Conservation (phyloP, 805 yeast genomes). For the Candida dendrica region DNA sequence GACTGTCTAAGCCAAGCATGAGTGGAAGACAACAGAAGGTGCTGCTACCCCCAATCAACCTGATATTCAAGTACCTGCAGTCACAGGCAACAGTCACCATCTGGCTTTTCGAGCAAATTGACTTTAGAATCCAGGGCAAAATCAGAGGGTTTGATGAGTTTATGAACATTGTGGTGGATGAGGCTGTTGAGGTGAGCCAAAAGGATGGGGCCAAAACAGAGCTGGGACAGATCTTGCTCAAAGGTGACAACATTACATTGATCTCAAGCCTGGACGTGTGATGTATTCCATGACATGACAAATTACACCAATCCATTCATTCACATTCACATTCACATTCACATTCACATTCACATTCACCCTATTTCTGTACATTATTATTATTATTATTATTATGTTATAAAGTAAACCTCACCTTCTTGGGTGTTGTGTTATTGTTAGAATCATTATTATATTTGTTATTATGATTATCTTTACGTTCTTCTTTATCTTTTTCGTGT, state of each 20-base stretch:
- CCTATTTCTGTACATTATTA: neutral
- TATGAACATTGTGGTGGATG: slow-evolving; percentile 73
- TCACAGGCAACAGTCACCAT: slow-evolving; percentile 72
- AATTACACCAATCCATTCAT: too few relatives aligned
- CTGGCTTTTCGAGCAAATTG: slow-evolving; percentile 86
- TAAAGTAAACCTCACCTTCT: neutral
- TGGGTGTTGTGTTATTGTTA: too few relatives aligned
- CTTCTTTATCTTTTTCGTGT: too few relatives aligned
- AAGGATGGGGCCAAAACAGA: slow-evolving; percentile 42
- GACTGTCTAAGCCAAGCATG: too few relatives aligned
- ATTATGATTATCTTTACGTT: too few relatives aligned
- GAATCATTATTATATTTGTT: too few relatives aligned
- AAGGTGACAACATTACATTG: slow-evolving; percentile 90
- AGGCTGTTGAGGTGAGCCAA: slow-evolving; percentile 55
- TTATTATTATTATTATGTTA: too few relatives aligned
- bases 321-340: too few relatives aligned
- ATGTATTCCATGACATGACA: too few relatives aligned
- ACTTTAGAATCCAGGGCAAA: slow-evolving; percentile 70
- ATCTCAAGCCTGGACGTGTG: slow-evolving; percentile 32
- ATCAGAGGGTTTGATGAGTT: slow-evolving; percentile 95
- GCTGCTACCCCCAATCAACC: slow-evolving; percentile 87
- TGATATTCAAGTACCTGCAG: slow-evolving; percentile 80
- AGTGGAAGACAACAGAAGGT: slow-evolving; percentile 35
- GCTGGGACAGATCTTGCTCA: slow-evolving; percentile 73
- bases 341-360: too few relatives aligned